Evolutionary conservation across 2,329 filamentous ascomycete species (phyloP).

Genomic region (Plenodomus biglobosus): DNA sequence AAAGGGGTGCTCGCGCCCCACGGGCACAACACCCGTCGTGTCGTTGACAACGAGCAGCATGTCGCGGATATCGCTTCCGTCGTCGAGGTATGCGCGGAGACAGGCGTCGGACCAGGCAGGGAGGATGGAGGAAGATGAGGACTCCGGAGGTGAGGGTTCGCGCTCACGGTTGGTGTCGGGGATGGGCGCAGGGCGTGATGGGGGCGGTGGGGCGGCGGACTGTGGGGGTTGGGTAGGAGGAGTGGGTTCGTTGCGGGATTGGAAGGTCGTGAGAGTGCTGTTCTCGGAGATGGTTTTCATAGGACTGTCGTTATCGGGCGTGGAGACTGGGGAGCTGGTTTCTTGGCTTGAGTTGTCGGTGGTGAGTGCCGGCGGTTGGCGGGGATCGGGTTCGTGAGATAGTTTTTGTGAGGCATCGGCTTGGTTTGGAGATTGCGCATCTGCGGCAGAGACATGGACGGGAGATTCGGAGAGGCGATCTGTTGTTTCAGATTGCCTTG

Average conservation of each 20-base stretch:
- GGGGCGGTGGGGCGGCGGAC: constrained; percentile 20
- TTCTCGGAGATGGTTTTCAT: constrained; percentile 33
- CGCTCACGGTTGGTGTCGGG: constrained; percentile 17
- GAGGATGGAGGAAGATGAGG: constrained; percentile 53
- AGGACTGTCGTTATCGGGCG: constrained; percentile 37
- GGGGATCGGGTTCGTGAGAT: constrained; percentile 34
- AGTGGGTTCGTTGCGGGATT: constrained; percentile 21
- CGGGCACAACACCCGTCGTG: constrained; percentile 78
- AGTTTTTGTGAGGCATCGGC: constrained; percentile 10
- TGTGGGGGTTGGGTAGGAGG: constrained; percentile 26
- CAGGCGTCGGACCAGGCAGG: constrained; percentile 84
- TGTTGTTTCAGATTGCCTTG: constrained; percentile 22
- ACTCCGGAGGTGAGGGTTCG: constrained; percentile 31
- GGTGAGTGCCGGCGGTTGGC: constrained; percentile 65
- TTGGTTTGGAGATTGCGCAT: constrained; percentile 43
- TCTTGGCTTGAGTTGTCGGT: constrained; percentile 72
- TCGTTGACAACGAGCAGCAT: constrained; percentile 90
- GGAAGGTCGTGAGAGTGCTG: constrained; percentile 19
- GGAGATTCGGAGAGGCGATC: constrained; percentile 65
- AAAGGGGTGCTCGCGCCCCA: constrained; percentile 81
- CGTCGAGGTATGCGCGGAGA: constrained; percentile 87
- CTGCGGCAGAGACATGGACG: constrained; percentile 63
- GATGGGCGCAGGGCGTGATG: constrained; percentile 42
- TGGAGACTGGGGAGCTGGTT: constrained; percentile 42
- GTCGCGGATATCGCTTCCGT: constrained; percentile 84